Conservation (phyloP, 257 asterid genomes). For the Echites panduratus region DNA sequence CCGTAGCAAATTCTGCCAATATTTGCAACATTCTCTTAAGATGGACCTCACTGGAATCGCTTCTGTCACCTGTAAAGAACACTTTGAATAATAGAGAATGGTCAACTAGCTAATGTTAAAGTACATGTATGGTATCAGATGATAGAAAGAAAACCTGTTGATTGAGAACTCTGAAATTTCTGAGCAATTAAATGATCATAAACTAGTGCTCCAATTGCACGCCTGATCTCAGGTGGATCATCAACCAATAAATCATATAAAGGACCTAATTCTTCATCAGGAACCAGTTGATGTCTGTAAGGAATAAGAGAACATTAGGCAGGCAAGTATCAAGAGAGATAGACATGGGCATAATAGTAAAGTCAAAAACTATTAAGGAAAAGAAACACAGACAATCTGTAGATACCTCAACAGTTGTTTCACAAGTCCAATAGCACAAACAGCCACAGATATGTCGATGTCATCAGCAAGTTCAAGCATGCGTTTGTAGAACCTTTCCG, state of each 20-base stretch:
- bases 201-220: conserved; percentile 88
- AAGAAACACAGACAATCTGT: neutral
- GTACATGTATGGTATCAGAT: neutral
- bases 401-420: conserved; percentile 82
- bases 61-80: conserved; percentile 48
- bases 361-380: neutral
- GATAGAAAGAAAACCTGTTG: conserved; percentile 48
- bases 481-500: conserved; percentile 80
- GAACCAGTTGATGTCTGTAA: conserved; percentile 94
- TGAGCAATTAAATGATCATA: conserved; percentile 96
- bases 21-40: conserved; percentile 86
- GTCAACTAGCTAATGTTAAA: neutral
- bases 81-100: neutral
- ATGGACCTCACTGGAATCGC: conserved; percentile 71
- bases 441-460: conserved; percentile 93
- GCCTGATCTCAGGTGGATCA: conserved; percentile 94
- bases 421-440: conserved; percentile 97
- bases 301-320: conserved; percentile 21
- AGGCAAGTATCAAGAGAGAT: conserved; percentile 12
- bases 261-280: conserved; percentile 95
- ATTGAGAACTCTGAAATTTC: conserved; percentile 70
- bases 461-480: conserved; percentile 99
- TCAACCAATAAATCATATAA: conserved; percentile 90
- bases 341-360: neutral
- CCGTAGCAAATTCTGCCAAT: conserved; percentile 83